Conservation (phyloP, 352 stramenopile species). For the Phytopythium ostracodes region DNA sequence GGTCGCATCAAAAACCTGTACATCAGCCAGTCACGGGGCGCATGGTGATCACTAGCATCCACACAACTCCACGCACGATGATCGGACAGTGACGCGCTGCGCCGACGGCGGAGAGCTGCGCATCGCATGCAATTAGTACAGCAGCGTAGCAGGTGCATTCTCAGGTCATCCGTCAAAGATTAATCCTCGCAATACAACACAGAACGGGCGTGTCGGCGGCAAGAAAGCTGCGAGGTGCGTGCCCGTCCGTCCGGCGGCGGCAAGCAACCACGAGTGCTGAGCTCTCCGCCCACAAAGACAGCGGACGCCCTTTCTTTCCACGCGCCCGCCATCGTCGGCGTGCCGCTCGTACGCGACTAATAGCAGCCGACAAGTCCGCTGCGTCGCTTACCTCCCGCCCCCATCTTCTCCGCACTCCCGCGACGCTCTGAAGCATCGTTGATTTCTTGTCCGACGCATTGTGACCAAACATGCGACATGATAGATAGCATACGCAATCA, state of each 20-base stretch:
- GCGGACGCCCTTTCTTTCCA: not conserved
- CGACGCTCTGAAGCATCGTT: not conserved
- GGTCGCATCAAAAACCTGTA: not conserved
- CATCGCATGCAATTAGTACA: not conserved
- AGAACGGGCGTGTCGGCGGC: not conserved
- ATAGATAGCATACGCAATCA: not conserved
- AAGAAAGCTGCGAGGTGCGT: not conserved
- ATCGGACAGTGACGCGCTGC: not conserved
- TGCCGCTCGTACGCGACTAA: not conserved
- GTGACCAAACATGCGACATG: not conserved
- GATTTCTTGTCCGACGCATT: not conserved
- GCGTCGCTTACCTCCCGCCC: not conserved
- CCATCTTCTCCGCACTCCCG: not conserved
- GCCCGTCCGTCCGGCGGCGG: not conserved
- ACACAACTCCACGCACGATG: not conserved
- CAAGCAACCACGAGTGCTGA: not conserved
- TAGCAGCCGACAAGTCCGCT: not conserved
- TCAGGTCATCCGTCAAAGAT: not conserved
- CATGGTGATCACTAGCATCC: no score
- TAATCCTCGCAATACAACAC: not conserved
- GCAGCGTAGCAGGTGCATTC: not conserved
- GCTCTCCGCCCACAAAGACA: not conserved
- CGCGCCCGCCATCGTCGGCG: not conserved
- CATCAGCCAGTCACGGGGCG: no score
- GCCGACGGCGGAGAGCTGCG: conserved; percentile 3